phyloP scores from a whole-genome alignment of 345 rosid species.

The Citropsis articulata region DNA sequence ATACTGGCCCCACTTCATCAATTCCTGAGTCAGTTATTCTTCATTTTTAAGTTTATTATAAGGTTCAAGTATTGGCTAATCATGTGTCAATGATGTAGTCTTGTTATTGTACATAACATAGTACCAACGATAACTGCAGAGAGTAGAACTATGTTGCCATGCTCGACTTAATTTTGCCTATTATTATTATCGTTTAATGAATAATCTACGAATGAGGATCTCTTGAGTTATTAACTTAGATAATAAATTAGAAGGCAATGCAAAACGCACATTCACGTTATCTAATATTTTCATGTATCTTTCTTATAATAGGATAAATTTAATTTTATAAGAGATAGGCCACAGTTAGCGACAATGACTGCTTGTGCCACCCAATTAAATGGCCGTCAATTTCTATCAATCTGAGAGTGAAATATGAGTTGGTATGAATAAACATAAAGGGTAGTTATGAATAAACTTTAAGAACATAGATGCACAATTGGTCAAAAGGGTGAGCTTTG shows the following conservation, averaged over 20 bases:
- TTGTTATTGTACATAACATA: neutral
- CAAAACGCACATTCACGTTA: no score
- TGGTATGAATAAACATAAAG: neutral
- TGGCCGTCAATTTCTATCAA: slow-evolving; percentile 7
- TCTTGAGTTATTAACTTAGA: no score
- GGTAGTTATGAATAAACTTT: neutral
- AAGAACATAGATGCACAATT: neutral
- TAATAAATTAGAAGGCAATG: no score
- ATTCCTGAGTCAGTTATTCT: neutral
- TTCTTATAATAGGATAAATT: no score
- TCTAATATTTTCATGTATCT: no score
- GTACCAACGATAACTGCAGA: neutral
- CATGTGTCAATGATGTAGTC: neutral
- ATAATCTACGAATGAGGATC: no score
- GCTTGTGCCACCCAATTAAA: slow-evolving; percentile 4
- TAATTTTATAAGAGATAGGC: neutral
- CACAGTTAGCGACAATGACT: neutral
- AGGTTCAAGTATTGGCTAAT: neutral
- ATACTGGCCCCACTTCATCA: slow-evolving; percentile 8
- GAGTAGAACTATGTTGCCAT: neutral
- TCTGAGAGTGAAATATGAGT: no score
- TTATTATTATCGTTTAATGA: neutral
- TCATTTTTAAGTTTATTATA: neutral
- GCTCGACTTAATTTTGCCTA: neutral
- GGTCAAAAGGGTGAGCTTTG: slow-evolving; percentile 31